phyloP scores from a whole-genome alignment of 805 yeast species.

The Komagataella populi region DNA sequence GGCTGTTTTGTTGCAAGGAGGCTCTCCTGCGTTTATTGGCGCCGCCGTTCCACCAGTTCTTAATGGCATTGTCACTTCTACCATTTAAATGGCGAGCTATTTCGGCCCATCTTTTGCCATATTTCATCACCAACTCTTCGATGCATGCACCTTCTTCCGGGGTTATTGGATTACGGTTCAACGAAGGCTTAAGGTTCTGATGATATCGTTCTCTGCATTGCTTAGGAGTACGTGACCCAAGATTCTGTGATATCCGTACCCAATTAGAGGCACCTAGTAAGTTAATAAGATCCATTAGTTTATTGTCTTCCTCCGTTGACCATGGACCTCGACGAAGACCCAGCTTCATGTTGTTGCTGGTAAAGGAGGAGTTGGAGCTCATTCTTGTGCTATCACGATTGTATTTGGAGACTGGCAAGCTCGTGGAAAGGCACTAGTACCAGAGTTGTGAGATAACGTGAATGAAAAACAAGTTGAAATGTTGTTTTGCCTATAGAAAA shows the following conservation, averaged over 20 bases:
- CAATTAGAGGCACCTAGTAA: conserved; percentile 74
- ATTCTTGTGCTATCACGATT: neutral
- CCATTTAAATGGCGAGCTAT: conserved; percentile 82
- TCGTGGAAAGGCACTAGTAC: neutral
- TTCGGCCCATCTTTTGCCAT: conserved; percentile 92
- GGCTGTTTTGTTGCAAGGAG: conserved; percentile 14
- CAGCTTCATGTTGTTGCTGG: neutral
- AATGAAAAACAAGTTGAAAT: neutral
- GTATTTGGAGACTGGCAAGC: neutral
- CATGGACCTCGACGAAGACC: conserved; percentile 63
- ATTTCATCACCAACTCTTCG: conserved; percentile 61
- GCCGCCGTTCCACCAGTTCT: conserved; percentile 96
- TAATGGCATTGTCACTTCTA: conserved; percentile 80
- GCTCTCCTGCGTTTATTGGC: conserved; percentile 68
- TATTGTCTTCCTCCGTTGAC: conserved; percentile 76
- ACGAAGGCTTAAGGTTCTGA: conserved; percentile 76
- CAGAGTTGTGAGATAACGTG: neutral
- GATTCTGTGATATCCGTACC: conserved; percentile 69
- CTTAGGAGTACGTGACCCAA: conserved; percentile 74
- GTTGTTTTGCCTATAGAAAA: neutral
- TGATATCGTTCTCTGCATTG: conserved; percentile 89
- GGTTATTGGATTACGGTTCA: conserved; percentile 73
- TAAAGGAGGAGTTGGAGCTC: neutral
- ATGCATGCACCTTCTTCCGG: conserved; percentile 74
- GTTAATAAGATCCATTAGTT: conserved; percentile 53